Evolutionary conservation across 805 yeast genomes (phyloP), one percentile per base, ranked within the genome.

Genomic region (Maudiozyma barnettii): DNA sequence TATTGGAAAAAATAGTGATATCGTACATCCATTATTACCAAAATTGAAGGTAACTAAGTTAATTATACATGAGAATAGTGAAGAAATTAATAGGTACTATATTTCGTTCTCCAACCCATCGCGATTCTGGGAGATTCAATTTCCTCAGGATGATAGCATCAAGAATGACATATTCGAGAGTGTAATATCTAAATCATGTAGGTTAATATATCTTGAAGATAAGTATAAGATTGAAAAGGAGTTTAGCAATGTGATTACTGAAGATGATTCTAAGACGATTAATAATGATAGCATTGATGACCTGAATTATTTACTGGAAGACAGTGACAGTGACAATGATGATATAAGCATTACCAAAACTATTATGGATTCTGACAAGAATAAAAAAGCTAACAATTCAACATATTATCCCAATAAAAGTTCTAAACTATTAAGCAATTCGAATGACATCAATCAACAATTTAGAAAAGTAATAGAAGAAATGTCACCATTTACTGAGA

Each of bases 1-100:
- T 4, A 48, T 65, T 18, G 69, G 69, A 1, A 56, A 61, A 21
- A 54, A 58, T 39, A 63, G 58, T 16, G 57, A 59, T 23, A 48
- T 86, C 36, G 76, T 84, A 1, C 84, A 84, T 58, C 95, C 95
- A 4, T 74, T 86, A 13, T 65, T 86, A 45, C 86, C 88, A 3
- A 76, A 73, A 50, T 61, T 82, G 46, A 76, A 78, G 54, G 70
- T 86, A 2, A 83, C 50, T 67, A 84, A 54, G 70, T 6, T 36
- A 16, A 16, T 12, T 16, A 36, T 18, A 2, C 10, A 26, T 65
- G 20, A 51, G 49, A 42, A 33, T 33, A 23, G n/a, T 37, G 22
- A 69, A 69, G 44, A 75, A 73, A 54, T 31, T 9, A 47, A 22
- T 31, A 53, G 49, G 16, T 82, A 81, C 54, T 70, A 82, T 2